Evolutionary conservation across 352 stramenopile genomes (phyloP).

Genomic region (Pythium scleroteichum): DNA sequence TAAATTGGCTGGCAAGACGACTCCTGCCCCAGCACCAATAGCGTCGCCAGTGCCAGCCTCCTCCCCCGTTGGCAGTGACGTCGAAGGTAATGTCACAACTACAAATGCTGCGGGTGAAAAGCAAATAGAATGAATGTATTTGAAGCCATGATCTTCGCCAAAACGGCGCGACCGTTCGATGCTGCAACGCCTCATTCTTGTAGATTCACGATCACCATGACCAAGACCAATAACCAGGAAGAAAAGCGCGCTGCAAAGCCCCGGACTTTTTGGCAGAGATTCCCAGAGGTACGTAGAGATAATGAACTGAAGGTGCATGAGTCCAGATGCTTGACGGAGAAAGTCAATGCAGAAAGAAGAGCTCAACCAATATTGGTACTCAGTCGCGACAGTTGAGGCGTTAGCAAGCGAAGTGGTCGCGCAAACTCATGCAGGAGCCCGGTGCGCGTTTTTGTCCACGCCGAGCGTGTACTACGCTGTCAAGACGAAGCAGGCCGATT

Average conservation of each 20-base stretch:
- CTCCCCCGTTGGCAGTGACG: slow-evolving; percentile 6
- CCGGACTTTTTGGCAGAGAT: slow-evolving; percentile 68
- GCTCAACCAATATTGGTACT: slow-evolving; percentile 98
- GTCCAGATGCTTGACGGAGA: not conserved
- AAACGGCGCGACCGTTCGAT: slow-evolving; percentile 15
- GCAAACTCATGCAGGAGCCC: slow-evolving; percentile 42
- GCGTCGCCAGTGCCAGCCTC: not conserved
- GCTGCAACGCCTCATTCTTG: too few species aligned
- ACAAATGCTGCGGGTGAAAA: not conserved
- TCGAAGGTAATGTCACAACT: slow-evolving; percentile 12
- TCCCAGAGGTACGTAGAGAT: slow-evolving; percentile 47
- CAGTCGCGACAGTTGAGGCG: slow-evolving; percentile 78
- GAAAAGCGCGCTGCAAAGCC: slow-evolving; percentile 16
- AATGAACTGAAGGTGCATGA: not conserved
- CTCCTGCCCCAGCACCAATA: not conserved
- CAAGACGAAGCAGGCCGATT: slow-evolving; percentile 35
- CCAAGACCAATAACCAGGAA: slow-evolving; percentile 22
- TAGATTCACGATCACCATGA: not conserved
- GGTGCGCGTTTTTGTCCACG: slow-evolving; percentile 93
- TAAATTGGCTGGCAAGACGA: slow-evolving; percentile 23
- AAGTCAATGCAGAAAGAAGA: slow-evolving; percentile 78
- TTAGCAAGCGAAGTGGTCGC: slow-evolving; percentile 63
- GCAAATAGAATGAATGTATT: slow-evolving; percentile 24
- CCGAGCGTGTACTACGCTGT: slow-evolving; percentile 93
- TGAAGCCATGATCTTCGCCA: slow-evolving; percentile 7